Base-by-base conservation (phyloP, 176 grass and related monocot species). In the Oropetium thomaeum region DNA sequence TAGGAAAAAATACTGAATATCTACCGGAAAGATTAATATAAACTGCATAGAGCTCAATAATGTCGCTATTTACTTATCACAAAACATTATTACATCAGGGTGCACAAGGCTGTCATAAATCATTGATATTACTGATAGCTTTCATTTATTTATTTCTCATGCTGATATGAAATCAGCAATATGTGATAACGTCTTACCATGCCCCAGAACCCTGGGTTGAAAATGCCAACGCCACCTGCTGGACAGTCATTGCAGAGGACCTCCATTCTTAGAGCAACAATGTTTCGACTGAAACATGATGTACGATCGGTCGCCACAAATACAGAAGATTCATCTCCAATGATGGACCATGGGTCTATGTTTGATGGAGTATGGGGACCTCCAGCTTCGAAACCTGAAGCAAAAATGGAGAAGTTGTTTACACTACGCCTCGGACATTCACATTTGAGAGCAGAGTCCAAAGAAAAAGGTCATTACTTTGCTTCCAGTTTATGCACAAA, bases 161-260 rank as follows among this genome's bases (percentile, higher is more conserved):
- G n/a, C 14, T 63, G 29, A 84, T 85, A 51, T 34, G 48, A 41
- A n/a, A 41, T 0, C 40, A 48, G 14, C 0, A 32, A 77, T 40
- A 71, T 65, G 32, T 27, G 19, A 30, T 25, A 48, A 59, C 20
- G 28, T 52, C 72, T 62, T 89, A 98, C 95, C 91, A 98, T 98
- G 84, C 95, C 95, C 95, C 95, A 98, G 69, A 81, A 98, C 13
- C 95, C 95, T 19, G 91, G 95, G 69, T 98, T 98, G 52, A 92
- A 98, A 71, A 98, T 83, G 26, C 95, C 95, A 77, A 98, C 91
- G 52, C 95, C 95, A 58, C 42, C 70, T 75, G 77, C 59, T 52
- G 91, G 91, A 60, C 95, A 98, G 7, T 70, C 22, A 22, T 91
- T 72, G 51, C 95, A 98, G 47, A 89, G 82, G 74, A 91, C 75